These are phyloP conservation scores for Rhexocercosporidium sp. DNA, from an alignment of 2,329 filamentous ascomycete genomes.

Conservation along the genomic window DNA sequence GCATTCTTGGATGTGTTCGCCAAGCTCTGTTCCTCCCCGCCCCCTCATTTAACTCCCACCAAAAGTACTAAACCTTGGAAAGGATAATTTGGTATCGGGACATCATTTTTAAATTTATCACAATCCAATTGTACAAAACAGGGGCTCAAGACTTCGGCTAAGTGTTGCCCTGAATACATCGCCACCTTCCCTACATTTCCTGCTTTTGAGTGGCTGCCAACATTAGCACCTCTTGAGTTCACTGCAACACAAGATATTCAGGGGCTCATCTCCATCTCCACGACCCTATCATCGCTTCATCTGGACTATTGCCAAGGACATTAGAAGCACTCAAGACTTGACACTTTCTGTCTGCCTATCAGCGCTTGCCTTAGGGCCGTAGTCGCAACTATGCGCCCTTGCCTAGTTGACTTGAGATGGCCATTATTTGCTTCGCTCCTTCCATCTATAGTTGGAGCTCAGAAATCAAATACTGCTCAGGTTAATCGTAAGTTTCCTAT, in stretches of 20 bases:
- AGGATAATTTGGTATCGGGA: too few relatives aligned
- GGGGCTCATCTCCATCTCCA: background rate
- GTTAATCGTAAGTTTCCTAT: background rate
- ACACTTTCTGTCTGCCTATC: background rate
- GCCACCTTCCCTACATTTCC: conserved; percentile 7
- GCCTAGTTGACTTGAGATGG: background rate
- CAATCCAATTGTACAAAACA: background rate
- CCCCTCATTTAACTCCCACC: background rate
- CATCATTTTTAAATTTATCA: background rate
- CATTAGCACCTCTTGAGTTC: background rate
- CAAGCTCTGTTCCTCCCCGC: background rate
- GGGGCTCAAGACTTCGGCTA: conserved; percentile 1
- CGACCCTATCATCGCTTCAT: conserved; percentile 2
- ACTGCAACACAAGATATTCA: background rate
- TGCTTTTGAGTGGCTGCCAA: background rate
- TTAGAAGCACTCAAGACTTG: background rate
- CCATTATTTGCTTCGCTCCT: background rate
- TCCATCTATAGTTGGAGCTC: background rate
- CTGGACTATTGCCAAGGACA: background rate
- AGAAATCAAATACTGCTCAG: background rate
- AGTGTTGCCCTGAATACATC: background rate
- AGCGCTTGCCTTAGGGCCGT: background rate
- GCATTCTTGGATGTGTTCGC: background rate
- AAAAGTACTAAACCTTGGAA: too few relatives aligned
- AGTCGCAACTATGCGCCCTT: background rate